Conservation (phyloP, 225 moss, liverwort and hornwort species). For the Neckera pumila region DNA sequence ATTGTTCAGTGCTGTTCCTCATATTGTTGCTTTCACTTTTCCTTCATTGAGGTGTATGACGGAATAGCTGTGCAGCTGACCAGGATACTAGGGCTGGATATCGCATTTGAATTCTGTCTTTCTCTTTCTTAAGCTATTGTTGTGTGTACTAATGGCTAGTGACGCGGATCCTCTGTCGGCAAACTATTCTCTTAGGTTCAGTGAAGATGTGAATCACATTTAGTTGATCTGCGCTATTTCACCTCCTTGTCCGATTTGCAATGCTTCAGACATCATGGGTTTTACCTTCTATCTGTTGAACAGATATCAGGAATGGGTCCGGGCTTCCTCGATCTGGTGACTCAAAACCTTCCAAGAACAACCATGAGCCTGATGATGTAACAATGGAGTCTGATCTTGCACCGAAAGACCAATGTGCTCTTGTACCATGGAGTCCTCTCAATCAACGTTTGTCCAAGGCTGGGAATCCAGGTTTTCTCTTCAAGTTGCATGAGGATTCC, state of each 20-base stretch:
- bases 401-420: background rate
- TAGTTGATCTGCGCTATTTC: background rate
- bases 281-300: slow-evolving; percentile 20
- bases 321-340: slow-evolving; percentile 3
- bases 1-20: background rate
- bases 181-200: background rate
- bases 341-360: background rate
- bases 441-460: background rate
- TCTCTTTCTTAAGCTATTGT: background rate
- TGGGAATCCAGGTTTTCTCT: background rate
- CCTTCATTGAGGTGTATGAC: background rate
- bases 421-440: background rate
- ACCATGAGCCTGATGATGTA: background rate
- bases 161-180: background rate
- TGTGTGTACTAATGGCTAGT: background rate
- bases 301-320: slow-evolving; percentile 58
- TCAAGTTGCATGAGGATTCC: slow-evolving; percentile 1
- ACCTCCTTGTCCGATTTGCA: background rate
- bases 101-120: background rate
- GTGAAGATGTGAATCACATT: background rate
- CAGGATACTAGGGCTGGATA: background rate
- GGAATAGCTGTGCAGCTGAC: background rate
- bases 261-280: background rate
- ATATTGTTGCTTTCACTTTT: background rate
- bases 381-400: slow-evolving; percentile 1